Evolutionary conservation across 2,329 filamentous ascomycete genomes (phyloP).

Genomic region (Purpureocillium takamizusanense): DNA sequence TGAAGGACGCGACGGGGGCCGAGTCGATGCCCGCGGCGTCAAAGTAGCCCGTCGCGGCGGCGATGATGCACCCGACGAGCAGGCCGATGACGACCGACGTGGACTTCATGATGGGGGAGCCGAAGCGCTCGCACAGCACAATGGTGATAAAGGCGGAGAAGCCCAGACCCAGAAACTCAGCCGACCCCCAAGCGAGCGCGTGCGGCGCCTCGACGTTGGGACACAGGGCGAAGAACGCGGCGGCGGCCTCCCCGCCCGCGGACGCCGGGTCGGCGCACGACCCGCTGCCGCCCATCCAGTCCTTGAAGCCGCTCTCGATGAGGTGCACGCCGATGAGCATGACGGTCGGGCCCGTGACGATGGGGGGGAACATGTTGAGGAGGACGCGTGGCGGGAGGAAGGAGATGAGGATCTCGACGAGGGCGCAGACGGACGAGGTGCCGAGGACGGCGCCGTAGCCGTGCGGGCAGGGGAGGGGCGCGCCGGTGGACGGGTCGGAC

Average conservation of each 20-base stretch:
- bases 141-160: slow-evolving; percentile 76
- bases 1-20: slow-evolving; percentile 63
- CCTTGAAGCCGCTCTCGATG: slow-evolving; percentile 61
- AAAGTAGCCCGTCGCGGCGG: slow-evolving; percentile 70
- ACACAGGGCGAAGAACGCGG: slow-evolving; percentile 49
- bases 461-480: slow-evolving; percentile 62
- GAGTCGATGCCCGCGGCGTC: slow-evolving; percentile 61
- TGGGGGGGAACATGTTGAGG: slow-evolving; percentile 67
- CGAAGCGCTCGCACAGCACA: slow-evolving; percentile 72
- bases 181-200: slow-evolving; percentile 66
- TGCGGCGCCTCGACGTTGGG: slow-evolving; percentile 60
- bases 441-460: slow-evolving; percentile 68
- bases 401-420: slow-evolving; percentile 64
- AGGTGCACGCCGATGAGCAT: slow-evolving; percentile 66
- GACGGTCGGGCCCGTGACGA: slow-evolving; percentile 65
- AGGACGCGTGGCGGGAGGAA: slow-evolving; percentile 63
- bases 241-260: slow-evolving; percentile 24
- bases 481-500: slow-evolving; percentile 45
- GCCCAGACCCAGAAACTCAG: slow-evolving; percentile 69
- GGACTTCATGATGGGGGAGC: slow-evolving; percentile 76
- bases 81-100: slow-evolving; percentile 68
- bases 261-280: slow-evolving; percentile 39
- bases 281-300: slow-evolving; percentile 71
- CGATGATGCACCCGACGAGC: slow-evolving; percentile 68
- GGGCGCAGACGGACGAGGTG: slow-evolving; percentile 54